phyloP scores from a whole-genome alignment of 2,329 filamentous ascomycete genomes.

The Raffaelea arxii region DNA sequence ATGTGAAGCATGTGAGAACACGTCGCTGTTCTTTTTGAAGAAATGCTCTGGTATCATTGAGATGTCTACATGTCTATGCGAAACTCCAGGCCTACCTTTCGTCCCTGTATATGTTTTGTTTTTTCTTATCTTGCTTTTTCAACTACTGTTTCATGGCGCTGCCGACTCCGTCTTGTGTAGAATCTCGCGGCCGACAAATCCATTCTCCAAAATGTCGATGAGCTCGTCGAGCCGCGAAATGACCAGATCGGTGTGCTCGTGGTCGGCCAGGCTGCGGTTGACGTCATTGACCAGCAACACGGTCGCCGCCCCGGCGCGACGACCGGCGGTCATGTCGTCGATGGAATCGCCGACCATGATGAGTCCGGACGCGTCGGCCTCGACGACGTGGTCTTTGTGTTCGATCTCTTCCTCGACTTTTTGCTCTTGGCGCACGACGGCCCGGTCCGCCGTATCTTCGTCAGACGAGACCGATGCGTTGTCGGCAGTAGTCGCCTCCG shows the following conservation, averaged over 20 bases:
- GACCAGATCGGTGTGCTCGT: slow-evolving; percentile 68
- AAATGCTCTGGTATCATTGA: no score
- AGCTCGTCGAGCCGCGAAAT: slow-evolving; percentile 67
- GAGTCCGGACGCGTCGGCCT: slow-evolving; percentile 34
- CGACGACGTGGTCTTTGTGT: slow-evolving; percentile 7
- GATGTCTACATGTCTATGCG: no score
- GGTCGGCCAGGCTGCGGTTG: slow-evolving; percentile 59
- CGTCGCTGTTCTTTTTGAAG: no score
- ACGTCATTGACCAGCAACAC: slow-evolving; percentile 78
- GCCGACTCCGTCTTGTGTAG: not conserved
- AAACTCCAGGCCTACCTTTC: no score
- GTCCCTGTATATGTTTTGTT: no score
- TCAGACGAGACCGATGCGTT: slow-evolving; percentile 7
- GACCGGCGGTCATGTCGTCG: slow-evolving; percentile 87
- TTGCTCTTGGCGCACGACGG: slow-evolving; percentile 9
- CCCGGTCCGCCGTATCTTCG: slow-evolving; percentile 10
- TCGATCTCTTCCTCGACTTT: slow-evolving; percentile 15
- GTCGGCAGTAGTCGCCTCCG: slow-evolving; percentile 9
- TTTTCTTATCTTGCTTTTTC: no score
- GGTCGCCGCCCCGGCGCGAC: slow-evolving; percentile 74
- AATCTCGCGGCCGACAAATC: slow-evolving; percentile 39
- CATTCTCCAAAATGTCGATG: slow-evolving; percentile 62
- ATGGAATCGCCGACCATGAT: slow-evolving; percentile 72
- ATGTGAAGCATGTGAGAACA: no score
- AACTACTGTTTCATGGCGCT: no score